Evolutionary conservation across 805 yeast genomes (phyloP), one percentile per base, ranked within the genome.

Genomic region (Lachancea mirantina): DNA sequence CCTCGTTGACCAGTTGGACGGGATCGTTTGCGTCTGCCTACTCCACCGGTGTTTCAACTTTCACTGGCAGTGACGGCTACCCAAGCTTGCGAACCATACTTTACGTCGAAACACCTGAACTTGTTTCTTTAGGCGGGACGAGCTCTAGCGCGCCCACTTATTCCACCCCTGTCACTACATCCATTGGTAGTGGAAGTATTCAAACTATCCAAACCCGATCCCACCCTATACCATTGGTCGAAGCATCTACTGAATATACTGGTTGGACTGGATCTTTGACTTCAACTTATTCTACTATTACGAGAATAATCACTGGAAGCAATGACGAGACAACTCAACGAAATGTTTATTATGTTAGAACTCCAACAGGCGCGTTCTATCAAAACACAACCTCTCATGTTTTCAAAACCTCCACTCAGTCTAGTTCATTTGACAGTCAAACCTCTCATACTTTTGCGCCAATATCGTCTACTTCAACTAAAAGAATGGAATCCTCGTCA

Each of bases 11-110:
- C 16, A 31, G 39, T 14, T 41, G 48, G 42, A 37, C 39, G 8
- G 44, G 48, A 15, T 28, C 39, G 8, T 14, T 19, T 14, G 40
- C 48, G 2, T 26, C 37, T n/a, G 40, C 45, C 16, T 36, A 28
- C 30, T 23, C 44, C 7, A 44, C 47, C 7, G 31, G 19, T 10
- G 23, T 29, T 18, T 16, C 38, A 8, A 36, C 40, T 2, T 19
- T 15, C 19, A 37, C 35, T 9, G 42, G 43, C 4, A 10, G 34
- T 6, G 35, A 40, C 18, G 46, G 43, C 10, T 17, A 30, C 5
- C 26, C 30, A 14, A 41, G 43, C 9, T 20, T 30, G 16, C 33
- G 33, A 13, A 39, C 45, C 9, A 16, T 41, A n/a, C 33, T 29
- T 31, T 27, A 32, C 29, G 42, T 41, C 15, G 39, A 36, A 19